Base-by-base conservation (phyloP, 2,329 filamentous ascomycete species). In the Penicillium sclerotiorum region DNA sequence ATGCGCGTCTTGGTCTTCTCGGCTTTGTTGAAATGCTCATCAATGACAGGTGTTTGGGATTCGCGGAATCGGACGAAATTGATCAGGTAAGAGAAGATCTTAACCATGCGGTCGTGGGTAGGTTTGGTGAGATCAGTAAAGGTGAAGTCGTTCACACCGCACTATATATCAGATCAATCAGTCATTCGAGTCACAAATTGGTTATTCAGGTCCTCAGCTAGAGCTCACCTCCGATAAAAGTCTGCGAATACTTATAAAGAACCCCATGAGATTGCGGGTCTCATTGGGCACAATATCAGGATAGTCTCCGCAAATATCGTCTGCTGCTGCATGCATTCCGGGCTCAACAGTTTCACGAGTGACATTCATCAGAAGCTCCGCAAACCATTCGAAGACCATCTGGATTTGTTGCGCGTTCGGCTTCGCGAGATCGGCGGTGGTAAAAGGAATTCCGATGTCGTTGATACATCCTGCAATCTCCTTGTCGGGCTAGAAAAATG, bases 51-150 rank as follows among this genome's bases (percentile, higher is more conserved):
- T 1, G 91, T 95, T 72, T 97, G 93, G 55, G 88, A 91, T 75
- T 96, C 92, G 62, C 94, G 88, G 75, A 97, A 99, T 45, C 94
- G 86, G 60, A 97, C 92, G 73, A 99, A 99, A 74, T 99, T 99
- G 78, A 99, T 99, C 57, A 97, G 83, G 73, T 96, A 96, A 58
- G 90, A 95, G 70, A 99, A 94, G 65, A 97, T 95, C 76, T 94
- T 95, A 65, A 93, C 88, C 12, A 97, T 81, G 37, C 94, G 88
- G 50, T 90, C 88, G 67, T 95, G 89, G 1, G 90, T 95, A 13
- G 94, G 94, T 69, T 88, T 88, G 69, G 95, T 93, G 5, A 99
- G 78, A 70, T 99, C 94, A 52, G 86, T 86, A 73, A 97, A 96
- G 28, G 88, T 90, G 64, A 99, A 96, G 72, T 99, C 94, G 54